Percentiles rank a stretch among this genome's conserved stretches.
Conservation (phyloP, 495 filamentous ascomycete species). For the Lasiosphaeriaceae sp. region DNA sequence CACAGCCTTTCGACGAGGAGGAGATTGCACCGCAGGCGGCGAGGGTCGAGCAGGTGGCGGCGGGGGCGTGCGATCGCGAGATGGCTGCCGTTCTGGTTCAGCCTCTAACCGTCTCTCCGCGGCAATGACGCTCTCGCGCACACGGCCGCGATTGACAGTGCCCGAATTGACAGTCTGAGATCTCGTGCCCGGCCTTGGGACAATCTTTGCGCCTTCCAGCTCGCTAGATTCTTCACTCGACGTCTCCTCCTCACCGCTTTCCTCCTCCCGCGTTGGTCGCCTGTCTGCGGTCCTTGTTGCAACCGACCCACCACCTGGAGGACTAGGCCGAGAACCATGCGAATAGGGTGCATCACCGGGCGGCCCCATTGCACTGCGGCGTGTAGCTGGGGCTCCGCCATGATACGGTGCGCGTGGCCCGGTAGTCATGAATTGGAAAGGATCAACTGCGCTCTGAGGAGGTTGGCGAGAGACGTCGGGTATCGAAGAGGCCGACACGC, state of each 20-base stretch:
- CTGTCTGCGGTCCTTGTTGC: not conserved
- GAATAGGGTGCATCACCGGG: not conserved
- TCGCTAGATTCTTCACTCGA: conserved; percentile 14
- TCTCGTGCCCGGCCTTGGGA: conserved; percentile 11
- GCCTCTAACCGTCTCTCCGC: conserved; percentile 22
- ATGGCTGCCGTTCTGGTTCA: conserved; percentile 18
- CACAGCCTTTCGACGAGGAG: conserved; percentile 27
- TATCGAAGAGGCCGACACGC: conserved; percentile 10
- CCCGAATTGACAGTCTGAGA: not conserved
- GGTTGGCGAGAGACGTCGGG: conserved; percentile 5
- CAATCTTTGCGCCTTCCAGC: conserved; percentile 18
- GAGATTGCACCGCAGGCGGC: conserved; percentile 5
- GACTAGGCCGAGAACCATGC: not conserved
- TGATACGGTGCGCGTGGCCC: conserved; percentile 29
- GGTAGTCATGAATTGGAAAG: conserved; percentile 40
- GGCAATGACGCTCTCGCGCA: conserved; percentile 15
- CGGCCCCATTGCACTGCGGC: conserved; percentile 11
- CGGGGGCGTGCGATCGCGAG: conserved; percentile 18
- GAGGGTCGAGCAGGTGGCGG: conserved; percentile 22
- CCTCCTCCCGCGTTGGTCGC: conserved; percentile 13
- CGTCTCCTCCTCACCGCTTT: conserved; percentile 12
- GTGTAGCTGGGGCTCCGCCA: conserved; percentile 13
- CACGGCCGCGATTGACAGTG: not conserved
- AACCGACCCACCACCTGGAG: not conserved
- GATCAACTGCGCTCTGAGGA: conserved; percentile 22